Percentiles rank a stretch among this genome's conserved stretches.
Evolutionary conservation across 495 filamentous ascomycete genomes (phyloP).

Genomic region (Podospora tetraspora): DNA sequence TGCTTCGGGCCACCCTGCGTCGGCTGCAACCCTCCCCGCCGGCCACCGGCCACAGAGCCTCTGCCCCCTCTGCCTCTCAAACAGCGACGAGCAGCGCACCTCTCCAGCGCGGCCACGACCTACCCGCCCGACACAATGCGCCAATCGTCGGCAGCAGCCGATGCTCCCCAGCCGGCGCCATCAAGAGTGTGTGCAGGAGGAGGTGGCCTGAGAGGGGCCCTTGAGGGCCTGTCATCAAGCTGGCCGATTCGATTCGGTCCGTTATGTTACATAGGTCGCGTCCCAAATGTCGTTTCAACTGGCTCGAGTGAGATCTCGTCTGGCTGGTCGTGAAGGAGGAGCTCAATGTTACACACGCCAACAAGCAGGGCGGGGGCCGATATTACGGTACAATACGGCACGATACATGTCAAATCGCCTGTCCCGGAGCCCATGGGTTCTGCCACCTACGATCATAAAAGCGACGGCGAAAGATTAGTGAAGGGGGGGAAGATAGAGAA

Average conservation of each 20-base stretch:
- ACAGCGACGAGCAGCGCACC: background rate
- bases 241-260: slow-evolving; percentile 32
- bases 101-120: background rate
- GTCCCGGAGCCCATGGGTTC: background rate
- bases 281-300: slow-evolving; percentile 20
- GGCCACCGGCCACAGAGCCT: background rate
- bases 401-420: background rate
- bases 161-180: background rate
- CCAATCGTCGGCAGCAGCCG: background rate
- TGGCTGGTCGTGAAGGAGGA: background rate
- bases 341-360: slow-evolving; percentile 3
- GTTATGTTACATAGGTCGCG: slow-evolving; percentile 21
- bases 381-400: slow-evolving; percentile 13
- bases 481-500: background rate
- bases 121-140: background rate
- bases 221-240: slow-evolving; percentile 8
- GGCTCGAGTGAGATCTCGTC: slow-evolving; percentile 1
- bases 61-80: background rate
- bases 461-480: background rate
- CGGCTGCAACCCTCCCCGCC: slow-evolving; percentile 7
- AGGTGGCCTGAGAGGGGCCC: background rate
- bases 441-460: background rate
- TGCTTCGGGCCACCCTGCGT: slow-evolving; percentile 8
- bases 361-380: background rate
- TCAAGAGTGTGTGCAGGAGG: background rate